Base-by-base conservation (phyloP, 2,329 filamentous ascomycete species). In the Dactylellina sp. region DNA sequence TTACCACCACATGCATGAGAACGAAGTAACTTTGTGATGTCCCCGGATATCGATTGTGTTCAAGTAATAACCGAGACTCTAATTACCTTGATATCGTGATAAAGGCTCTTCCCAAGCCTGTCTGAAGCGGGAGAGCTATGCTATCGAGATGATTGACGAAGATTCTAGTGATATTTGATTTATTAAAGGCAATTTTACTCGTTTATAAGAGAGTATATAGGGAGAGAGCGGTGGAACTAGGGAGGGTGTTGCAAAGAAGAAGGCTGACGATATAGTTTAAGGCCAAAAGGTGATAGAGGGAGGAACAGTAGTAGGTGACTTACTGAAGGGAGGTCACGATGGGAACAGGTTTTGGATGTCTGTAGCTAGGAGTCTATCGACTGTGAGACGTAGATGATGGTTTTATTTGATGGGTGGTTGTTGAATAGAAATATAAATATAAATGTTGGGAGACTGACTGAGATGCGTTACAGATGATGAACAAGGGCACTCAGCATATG, bases 91-190 rank as follows among this genome's bases (percentile, higher is more conserved):
- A 2, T 2, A 25, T 14, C 20, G 2, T 50, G 22, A 50, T 25
- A 50, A 16, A 28, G n/a, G 12, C 3, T 39, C 0, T n/a, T n/a
- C n/a, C n/a, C n/a, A n/a, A n/a, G n/a, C n/a, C n/a, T n/a, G n/a
- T n/a, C n/a, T n/a, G n/a, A n/a, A n/a, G n/a, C n/a, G n/a, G n/a
- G n/a, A n/a, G n/a, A n/a, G n/a, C n/a, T n/a, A n/a, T n/a, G n/a
- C n/a, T 39, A 28, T 40, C 39, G 18, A 25, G 56, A 49, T 39
- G 32, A 16, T 14, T 7, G 22, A 40, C 1, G 16, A 49, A 37
- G 42, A 11, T 39, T 61, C 56, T 61, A 59, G 55, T 25, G 55
- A 59, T 47, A 47, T 16, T 22, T 12, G 39, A 18, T 35, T 3
- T 14, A 28, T 37, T n/a, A 11, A 16, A 20, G 1, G n/a, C 22